Conservation (phyloP, 2,329 filamentous ascomycete species). For the Hymenoscyphus fructigenus region DNA sequence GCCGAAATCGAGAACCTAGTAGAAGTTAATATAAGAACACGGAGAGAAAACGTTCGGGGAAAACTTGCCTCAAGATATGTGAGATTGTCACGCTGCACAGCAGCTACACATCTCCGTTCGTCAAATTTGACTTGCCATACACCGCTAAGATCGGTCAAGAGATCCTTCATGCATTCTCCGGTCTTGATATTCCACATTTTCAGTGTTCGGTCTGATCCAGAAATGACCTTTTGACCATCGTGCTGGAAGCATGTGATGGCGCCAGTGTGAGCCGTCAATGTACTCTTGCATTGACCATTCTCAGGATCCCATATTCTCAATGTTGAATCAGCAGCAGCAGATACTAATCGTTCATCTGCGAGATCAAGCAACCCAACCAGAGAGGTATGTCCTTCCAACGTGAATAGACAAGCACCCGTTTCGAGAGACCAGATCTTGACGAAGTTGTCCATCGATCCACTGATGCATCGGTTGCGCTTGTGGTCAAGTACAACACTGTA, state of each 20-base stretch:
- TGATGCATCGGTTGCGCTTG: slow-evolving; percentile 90
- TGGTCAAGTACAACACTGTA: slow-evolving; percentile 96
- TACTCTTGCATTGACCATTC: slow-evolving; percentile 84
- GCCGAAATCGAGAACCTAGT: slow-evolving; percentile 95
- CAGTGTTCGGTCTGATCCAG: slow-evolving; percentile 88
- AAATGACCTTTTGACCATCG: slow-evolving; percentile 94
- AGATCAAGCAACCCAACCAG: slow-evolving; percentile 91
- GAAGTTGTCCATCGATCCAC: slow-evolving; percentile 95
- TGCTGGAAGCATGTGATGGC: slow-evolving; percentile 99
- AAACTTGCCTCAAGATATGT: slow-evolving; percentile 90
- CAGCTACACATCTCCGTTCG: slow-evolving; percentile 89
- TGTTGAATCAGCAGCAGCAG: slow-evolving; percentile 92
- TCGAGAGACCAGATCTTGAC: slow-evolving; percentile 98
- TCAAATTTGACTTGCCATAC: slow-evolving; percentile 99
- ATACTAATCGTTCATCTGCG: slow-evolving; percentile 85
- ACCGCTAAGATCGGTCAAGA: slow-evolving; percentile 90
- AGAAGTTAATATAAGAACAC: slow-evolving; percentile 36
- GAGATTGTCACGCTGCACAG: slow-evolving; percentile 86
- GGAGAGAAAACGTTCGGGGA: slow-evolving; percentile 5
- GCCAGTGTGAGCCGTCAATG: slow-evolving; percentile 88
- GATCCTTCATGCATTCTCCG: slow-evolving; percentile 87
- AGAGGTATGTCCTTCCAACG: slow-evolving; percentile 87
- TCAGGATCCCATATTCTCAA: slow-evolving; percentile 97
- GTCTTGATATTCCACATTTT: slow-evolving; percentile 99
- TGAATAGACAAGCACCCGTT: slow-evolving; percentile 81